Evolutionary conservation across 345 rosid species (phyloP), one percentile per base, ranked within the genome.

Genomic region (Lenwebbia sp.): DNA sequence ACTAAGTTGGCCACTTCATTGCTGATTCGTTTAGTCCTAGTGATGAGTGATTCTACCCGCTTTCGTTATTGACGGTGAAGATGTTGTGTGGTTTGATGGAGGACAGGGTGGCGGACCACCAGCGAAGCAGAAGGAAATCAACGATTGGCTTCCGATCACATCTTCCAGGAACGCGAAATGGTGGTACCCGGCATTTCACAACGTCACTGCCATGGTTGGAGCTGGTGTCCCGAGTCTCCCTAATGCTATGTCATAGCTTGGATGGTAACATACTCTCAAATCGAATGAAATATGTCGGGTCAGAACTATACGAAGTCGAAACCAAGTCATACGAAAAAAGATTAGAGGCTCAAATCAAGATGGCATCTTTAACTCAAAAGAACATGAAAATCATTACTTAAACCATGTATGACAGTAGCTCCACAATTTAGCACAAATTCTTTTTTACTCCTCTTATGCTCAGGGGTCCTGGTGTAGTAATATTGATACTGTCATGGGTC

Each of bases 131-230:
- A 93, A 94, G 89, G 91, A 87, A 47, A 92, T 92, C 83, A 95
- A 94, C 25, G 92, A 86, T 41, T 94, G 97, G 96, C 92, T 94
- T 85, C 96, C 96, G 22, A 94, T 94, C 78, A 94, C 97, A 74
- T 92, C 96, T 56, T 93, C 96, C 7, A 90, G 97, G 89, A 93
- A 93, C 55, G 97, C 96, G 5, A 95, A 90, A 83, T 95, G 98
- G 98, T 94, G 96, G 98, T 94, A 92, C 88, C 85, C 98, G 37
- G 92, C 98, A 76, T 95, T 95, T 87, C 98, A 95, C 96, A 94
- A 95, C 87, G 95, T 95, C 86, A 95, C 98, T 28, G 95, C 97
- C 90, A 93, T 94, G 94, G 97, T 94, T 78, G 96, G 97, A 55
- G 97, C 96, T 15, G 94, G 98, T 21, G 96, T 94, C 85, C 96